Evolutionary conservation across 2,329 filamentous ascomycete species (phyloP).

Genomic region (Colletotrichum aenigma): DNA sequence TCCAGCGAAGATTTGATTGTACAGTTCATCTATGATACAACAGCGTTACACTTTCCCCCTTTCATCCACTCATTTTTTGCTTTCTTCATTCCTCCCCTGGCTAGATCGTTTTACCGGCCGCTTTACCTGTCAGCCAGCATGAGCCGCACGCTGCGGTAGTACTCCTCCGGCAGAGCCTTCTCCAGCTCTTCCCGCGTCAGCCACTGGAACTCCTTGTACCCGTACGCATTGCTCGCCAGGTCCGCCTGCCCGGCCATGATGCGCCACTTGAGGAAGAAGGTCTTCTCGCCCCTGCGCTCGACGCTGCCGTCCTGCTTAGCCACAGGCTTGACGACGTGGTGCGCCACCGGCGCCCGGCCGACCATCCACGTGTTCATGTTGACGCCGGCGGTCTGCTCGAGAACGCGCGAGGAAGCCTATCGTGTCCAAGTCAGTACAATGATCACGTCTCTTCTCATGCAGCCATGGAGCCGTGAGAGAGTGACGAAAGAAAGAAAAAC

Average conservation of each 20-base stretch:
- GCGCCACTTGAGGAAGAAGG: constrained; percentile 93
- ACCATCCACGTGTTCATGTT: constrained; percentile 99
- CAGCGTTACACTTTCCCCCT: constrained; percentile 24
- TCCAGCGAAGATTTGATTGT: constrained; percentile 19
- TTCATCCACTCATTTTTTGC: background rate
- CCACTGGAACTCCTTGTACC: constrained; percentile 88
- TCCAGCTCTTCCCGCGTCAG: constrained; percentile 86
- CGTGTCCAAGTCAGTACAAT: background rate
- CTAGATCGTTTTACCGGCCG: background rate
- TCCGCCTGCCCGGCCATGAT: constrained; percentile 98
- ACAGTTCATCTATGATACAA: constrained; percentile 45
- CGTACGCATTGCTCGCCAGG: constrained; percentile 72
- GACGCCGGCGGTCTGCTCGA: constrained; percentile 77
- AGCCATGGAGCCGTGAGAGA: background rate
- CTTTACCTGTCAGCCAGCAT: constrained; percentile 80
- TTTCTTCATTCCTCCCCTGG: background rate
- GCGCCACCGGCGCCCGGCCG: constrained; percentile 85
- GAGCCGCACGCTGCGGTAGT: constrained; percentile 78
- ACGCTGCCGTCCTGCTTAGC: constrained; percentile 47
- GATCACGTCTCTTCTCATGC: background rate
- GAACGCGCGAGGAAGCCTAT: constrained; percentile 81
- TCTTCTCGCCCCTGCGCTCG: constrained; percentile 71
- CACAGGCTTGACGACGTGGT: constrained; percentile 65
- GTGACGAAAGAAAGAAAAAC: constrained; percentile 33
- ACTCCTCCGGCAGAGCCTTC: constrained; percentile 66